Conservation (phyloP, 768 basidiomycete species). For the Leccinellum albellum region DNA sequence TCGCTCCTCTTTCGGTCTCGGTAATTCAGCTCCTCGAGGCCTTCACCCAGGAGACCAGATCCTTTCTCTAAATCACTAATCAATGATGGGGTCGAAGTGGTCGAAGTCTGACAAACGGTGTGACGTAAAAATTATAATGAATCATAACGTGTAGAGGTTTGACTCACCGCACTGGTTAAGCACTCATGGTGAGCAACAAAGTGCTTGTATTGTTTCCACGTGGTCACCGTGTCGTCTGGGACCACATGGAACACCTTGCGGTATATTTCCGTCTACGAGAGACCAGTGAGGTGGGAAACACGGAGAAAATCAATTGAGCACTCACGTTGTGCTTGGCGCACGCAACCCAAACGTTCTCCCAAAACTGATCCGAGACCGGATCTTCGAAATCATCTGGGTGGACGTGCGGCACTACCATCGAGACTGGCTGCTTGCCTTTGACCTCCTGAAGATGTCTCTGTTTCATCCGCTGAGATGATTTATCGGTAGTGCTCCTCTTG, state of each 20-base stretch:
- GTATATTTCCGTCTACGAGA: conserved; percentile 82
- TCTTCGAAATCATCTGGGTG: conserved; percentile 82
- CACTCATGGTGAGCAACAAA: conserved; percentile 76
- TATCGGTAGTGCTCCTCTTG: conserved; percentile 47
- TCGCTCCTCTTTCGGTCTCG: conserved; percentile 24
- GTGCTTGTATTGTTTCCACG: conserved; percentile 95
- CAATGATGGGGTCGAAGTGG: conserved; percentile 43
- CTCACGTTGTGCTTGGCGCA: conserved; percentile 86
- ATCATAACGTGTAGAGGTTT: neutral
- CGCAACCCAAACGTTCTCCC: conserved; percentile 86
- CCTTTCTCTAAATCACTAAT: conserved; percentile 48
- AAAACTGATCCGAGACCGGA: conserved; percentile 82
- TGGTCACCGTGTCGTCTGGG: conserved; percentile 88
- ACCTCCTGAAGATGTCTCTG: conserved; percentile 57
- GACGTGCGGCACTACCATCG: conserved; percentile 67
- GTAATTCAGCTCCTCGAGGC: conserved; percentile 15
- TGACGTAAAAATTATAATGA: neutral
- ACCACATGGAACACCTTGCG: conserved; percentile 92
- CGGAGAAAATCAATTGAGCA: conserved; percentile 6
- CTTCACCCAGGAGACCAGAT: conserved; percentile 9
- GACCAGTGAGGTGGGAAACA: neutral
- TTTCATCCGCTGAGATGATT: conserved; percentile 51
- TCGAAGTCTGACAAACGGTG: conserved; percentile 36
- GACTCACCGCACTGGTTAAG: conserved; percentile 59
- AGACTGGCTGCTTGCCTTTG: conserved; percentile 53